Evolutionary conservation across 495 filamentous ascomycete genomes (phyloP), one percentile per base, ranked within the genome.

Genomic region (Cercophora newfieldiana): DNA sequence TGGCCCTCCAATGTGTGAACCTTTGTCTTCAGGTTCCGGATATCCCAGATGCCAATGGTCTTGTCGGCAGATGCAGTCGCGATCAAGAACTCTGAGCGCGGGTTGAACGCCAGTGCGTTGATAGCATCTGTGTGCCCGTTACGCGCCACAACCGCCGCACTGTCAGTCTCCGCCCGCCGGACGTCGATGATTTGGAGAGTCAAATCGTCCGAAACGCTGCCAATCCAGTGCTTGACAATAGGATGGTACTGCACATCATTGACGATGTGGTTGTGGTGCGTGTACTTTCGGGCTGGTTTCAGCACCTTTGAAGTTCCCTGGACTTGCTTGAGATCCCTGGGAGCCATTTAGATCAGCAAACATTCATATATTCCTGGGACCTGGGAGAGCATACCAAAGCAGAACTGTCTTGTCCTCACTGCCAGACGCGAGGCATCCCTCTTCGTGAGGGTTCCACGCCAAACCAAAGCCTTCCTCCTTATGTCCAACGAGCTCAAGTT

Each of bases 201-300:
- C 64, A 94, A 84, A 72, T 99, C 96, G 74, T 99, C 96, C 22
- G 96, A 98, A 1, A 97, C 95, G 18, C 90, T 93, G 63, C 93
- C 96, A 61, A 99, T 92, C 62, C 96, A 86, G 59, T 87, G 87
- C 44, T 86, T 85, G 63, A 92, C 90, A 55, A 92, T 80, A 26
- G 94, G 94, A 72, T 97, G 93, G 74, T 97, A 89, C 77, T 97
- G 91, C 44, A 99, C 95, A 71, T 98, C 96, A 71, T 98, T 98
- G 69, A 99, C 96, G 47, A 93, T 91, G 3, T 95, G 89, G 26
- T 82, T 87, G 74, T 98, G 96, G 63, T 97, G 91, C 0, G 89
- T 96, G 77, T 92, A 99, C 25, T 88, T 92, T 28, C 86, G 83
- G 2, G 81, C 76, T 5, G 92, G 87, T 62, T 85, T 85, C 51